Evolutionary conservation across 768 basidiomycete genomes (phyloP).

Genomic region (Pisolithus orientalis): DNA sequence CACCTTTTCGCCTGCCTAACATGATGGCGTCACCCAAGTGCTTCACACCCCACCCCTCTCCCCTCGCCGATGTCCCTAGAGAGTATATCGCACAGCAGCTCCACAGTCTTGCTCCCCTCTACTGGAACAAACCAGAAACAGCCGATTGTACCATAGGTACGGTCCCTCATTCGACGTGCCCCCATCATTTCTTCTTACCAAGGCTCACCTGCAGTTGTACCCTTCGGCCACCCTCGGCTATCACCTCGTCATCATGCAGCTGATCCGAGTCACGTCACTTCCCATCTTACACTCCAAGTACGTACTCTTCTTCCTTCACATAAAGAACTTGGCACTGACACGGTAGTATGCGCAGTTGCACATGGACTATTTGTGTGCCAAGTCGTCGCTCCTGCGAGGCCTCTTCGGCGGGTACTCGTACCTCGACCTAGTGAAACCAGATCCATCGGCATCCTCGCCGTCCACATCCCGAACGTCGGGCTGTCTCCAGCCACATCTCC

Average conservation of each 20-base stretch:
- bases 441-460: neutral
- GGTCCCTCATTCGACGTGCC: constrained; percentile 10
- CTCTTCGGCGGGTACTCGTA: constrained; percentile 66
- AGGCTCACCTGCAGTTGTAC: constrained; percentile 36
- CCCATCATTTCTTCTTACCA: neutral
- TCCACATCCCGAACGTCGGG: neutral
- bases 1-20: no score
- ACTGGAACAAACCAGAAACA: constrained; percentile 72
- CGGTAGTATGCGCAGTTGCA: constrained; percentile 49
- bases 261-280: constrained; percentile 32
- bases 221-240: constrained; percentile 33
- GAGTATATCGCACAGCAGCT: constrained; percentile 71
- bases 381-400: constrained; percentile 66
- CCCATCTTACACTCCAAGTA: constrained; percentile 61
- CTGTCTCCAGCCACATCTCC: constrained; percentile 49
- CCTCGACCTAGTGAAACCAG: constrained; percentile 46
- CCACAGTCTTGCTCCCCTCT: constrained; percentile 55
- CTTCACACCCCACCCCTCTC: constrained; percentile 48
- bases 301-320: constrained; percentile 10
- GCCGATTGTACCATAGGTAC: constrained; percentile 75
- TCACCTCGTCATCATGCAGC: constrained; percentile 9
- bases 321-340: neutral
- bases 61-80: constrained; percentile 59
- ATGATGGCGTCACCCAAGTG: no score
- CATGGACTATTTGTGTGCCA: constrained; percentile 71